Evolutionary conservation across 1,139 yeast species (phyloP).

Genomic region (Komagataea norvegica): DNA sequence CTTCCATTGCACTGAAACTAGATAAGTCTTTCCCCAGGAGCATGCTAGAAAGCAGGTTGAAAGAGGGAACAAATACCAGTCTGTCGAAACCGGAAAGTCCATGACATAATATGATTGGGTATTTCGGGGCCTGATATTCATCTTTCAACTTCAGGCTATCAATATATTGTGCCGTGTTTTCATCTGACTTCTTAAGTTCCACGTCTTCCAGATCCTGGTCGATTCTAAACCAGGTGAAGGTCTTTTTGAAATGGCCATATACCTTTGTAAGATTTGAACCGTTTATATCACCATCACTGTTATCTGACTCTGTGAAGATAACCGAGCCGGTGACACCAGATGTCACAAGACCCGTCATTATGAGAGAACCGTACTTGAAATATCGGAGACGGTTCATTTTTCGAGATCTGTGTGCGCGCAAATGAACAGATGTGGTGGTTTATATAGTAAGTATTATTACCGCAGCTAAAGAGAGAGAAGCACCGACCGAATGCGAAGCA

Average conservation of each 20-base stretch:
- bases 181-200: conserved; percentile 5
- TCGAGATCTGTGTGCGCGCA: too few relatives aligned
- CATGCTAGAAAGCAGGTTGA: conserved; percentile 28
- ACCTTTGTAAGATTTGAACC: conserved; percentile 1
- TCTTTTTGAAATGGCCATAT: conserved; percentile 8
- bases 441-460: too few relatives aligned
- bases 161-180: conserved; percentile 15
- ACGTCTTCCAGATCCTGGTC: conserved; percentile 2
- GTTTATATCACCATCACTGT: neutral
- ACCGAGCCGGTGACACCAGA: conserved; percentile 8
- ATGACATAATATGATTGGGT: conserved; percentile 77
- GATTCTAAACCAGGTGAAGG: conserved; percentile 12
- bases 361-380: conserved; percentile 11
- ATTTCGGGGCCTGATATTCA: conserved; percentile 37
- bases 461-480: too few relatives aligned
- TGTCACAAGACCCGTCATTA: conserved; percentile 12
- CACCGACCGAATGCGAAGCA: too few relatives aligned
- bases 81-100: conserved; percentile 80
- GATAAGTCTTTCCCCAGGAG: conserved; percentile 23
- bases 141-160: conserved; percentile 23
- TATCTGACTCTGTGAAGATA: conserved; percentile 12
- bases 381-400: conserved; percentile 2
- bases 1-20: conserved; percentile 18
- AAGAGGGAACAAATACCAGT: conserved; percentile 45
- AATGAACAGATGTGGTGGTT: too few relatives aligned